phyloP scores from a whole-genome alignment of 2,329 filamentous ascomycete species.

The Plenodomus tracheiphilus region DNA sequence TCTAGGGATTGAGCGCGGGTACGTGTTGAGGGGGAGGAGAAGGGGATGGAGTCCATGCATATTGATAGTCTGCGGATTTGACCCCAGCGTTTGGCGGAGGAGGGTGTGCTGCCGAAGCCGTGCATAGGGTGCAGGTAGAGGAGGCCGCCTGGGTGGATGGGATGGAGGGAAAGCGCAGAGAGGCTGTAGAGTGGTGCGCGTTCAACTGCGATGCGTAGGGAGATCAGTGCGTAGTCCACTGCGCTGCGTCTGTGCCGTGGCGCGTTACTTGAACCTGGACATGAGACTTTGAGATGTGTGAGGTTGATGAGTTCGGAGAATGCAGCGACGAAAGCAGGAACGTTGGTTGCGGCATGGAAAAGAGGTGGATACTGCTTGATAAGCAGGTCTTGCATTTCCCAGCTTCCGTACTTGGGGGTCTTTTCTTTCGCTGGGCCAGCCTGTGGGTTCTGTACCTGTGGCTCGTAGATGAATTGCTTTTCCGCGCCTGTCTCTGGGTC shows the following conservation, averaged over 20 bases:
- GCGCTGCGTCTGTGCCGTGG: constrained; percentile 75
- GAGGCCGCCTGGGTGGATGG: constrained; percentile 75
- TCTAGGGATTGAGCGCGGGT: constrained; percentile 68
- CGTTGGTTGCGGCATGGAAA: constrained; percentile 87
- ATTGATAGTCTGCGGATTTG: constrained; percentile 77
- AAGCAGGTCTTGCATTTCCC: constrained; percentile 77
- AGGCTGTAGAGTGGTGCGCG: constrained; percentile 68
- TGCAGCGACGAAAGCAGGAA: constrained; percentile 78
- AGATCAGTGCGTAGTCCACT: constrained; percentile 88
- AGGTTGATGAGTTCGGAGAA: constrained; percentile 70
- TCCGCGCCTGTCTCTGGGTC: constrained; percentile 77
- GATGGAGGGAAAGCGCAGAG: constrained; percentile 69
- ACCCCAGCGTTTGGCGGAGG: constrained; percentile 71
- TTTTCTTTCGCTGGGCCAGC: constrained; percentile 58
- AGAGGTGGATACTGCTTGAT: constrained; percentile 86
- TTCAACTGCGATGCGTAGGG: constrained; percentile 81
- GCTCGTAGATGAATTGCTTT: constrained; percentile 79
- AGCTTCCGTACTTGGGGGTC: constrained; percentile 76
- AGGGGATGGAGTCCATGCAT: constrained; percentile 69
- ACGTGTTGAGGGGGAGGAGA: constrained; percentile 56
- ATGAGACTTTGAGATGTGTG: constrained; percentile 74
- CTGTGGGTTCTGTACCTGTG: constrained; percentile 65
- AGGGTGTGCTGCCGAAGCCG: constrained; percentile 74
- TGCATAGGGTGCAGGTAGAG: constrained; percentile 75
- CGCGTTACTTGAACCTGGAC: constrained; percentile 67